Base-by-base conservation (phyloP, 2,329 filamentous ascomycete species). In the Thielaviopsis ethacetica region DNA sequence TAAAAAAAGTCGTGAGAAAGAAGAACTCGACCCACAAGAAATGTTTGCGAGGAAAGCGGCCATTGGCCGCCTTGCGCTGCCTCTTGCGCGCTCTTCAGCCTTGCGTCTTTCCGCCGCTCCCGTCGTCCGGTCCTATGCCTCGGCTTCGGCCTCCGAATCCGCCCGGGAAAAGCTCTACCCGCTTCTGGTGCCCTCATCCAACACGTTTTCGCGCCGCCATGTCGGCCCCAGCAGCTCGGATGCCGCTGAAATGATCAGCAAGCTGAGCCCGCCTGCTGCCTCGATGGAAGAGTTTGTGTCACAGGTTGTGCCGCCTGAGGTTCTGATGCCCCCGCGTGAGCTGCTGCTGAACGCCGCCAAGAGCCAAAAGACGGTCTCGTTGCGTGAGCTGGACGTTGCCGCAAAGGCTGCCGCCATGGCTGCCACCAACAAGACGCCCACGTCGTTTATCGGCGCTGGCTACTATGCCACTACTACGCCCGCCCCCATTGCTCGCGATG, bases 381-480 rank as follows among this genome's bases (percentile, higher is more conserved):
- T 77, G 63, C 73, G 81, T 2, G 85, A 89, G 71, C 81, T 76
- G 59, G 74, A 80, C 65, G 73, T 85, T 49, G 69, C 82, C 51
- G 72, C 73, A 3, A 69, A 70, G 10, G 71, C 68, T 38, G 65
- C 68, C 9, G 63, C 65, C 2, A 67, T 69, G 27, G 67, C 69
- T 30, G 67, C 66, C 53, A 66, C 66, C 57, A 77, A 75, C 62
- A 65, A 68, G 44, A 62, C 65, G 26, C 73, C 73, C 60, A 74
- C 81, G 65, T 91, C 82, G 67, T 86, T 91, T 68, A 91, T 95
- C 64, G 91, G 91, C 4, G 82, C 81, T 60, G 91, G 91, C 60
- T 97, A 96, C 76, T 89, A 91, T 64, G 85, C 83, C 41, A 91
- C 89, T n/a, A 80, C 85, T 64, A 85, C 88, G 0, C 91, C 91